Evolutionary conservation across 73 alveolate genomes (phyloP).

Genomic region (Blepharisma stoltei): DNA sequence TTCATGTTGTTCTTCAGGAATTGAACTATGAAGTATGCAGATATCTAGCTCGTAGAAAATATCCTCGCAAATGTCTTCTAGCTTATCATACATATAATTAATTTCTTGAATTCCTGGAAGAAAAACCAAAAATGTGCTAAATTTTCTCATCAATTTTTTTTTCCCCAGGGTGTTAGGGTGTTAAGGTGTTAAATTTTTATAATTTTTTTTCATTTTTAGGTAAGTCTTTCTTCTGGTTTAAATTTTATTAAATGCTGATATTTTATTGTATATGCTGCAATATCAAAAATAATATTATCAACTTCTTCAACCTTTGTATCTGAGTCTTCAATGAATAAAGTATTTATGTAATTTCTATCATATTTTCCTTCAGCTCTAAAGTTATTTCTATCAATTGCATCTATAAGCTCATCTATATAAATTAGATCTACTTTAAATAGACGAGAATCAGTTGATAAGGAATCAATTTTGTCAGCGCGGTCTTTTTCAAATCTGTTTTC

Average conservation of each 20-base stretch:
- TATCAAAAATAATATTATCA: neutral
- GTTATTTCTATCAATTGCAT: no score
- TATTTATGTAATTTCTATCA: neutral
- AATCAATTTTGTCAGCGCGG: no score
- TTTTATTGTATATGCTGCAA: neutral
- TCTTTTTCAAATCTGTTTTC: no score
- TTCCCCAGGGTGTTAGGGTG: no score
- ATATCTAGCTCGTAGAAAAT: constrained; percentile 2
- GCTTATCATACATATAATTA: constrained; percentile 19
- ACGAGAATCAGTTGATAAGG: no score
- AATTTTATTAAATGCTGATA: neutral
- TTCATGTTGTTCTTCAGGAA: constrained; percentile 30
- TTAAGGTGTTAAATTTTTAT: constrained; percentile 38
- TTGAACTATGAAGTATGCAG: constrained; percentile 2
- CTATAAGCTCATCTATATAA: no score
- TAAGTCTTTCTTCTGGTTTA: neutral
- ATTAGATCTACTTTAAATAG: no score
- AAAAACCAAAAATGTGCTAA: constrained; percentile 67
- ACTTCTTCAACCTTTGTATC: constrained; percentile 13
- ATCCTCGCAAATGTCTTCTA: neutral
- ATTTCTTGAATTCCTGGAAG: constrained; percentile 89
- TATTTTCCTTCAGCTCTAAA: no score
- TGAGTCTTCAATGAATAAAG: constrained; percentile 1
- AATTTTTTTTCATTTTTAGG: no score
- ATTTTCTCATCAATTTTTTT: no score